Conservation (phyloP, 352 stramenopile genomes). For the Globisporangium camurandrum region DNA sequence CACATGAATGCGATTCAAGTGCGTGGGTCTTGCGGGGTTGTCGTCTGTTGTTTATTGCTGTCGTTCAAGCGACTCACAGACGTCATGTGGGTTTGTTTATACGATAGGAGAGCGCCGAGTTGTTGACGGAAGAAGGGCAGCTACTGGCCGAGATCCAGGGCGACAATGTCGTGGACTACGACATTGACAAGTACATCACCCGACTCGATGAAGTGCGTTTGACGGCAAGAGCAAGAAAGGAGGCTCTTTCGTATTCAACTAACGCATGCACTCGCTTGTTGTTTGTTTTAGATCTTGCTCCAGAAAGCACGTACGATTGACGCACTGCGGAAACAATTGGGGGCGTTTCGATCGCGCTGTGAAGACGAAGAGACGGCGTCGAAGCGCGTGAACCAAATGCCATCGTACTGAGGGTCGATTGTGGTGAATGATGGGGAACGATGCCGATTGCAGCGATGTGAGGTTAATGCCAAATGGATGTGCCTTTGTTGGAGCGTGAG, state of each 20-base stretch:
- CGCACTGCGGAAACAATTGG: slow-evolving; percentile 75
- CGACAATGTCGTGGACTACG: slow-evolving; percentile 87
- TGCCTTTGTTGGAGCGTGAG: too few relatives aligned
- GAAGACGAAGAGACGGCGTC: slow-evolving; percentile 77
- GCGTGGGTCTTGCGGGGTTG: background rate
- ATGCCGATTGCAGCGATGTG: too few relatives aligned
- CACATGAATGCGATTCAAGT: slow-evolving; percentile 96
- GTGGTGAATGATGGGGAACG: too few relatives aligned
- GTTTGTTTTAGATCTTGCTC: slow-evolving; percentile 75
- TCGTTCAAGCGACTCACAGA: background rate
- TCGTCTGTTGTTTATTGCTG: background rate
- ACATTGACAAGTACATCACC: slow-evolving; percentile 92
- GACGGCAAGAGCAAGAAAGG: too few relatives aligned
- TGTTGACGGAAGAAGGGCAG: slow-evolving; percentile 94
- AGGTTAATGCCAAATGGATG: too few relatives aligned
- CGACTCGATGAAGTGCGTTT: slow-evolving; percentile 84
- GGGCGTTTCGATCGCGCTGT: slow-evolving; percentile 70
- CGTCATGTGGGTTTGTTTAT: background rate
- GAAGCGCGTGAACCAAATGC: slow-evolving; percentile 27
- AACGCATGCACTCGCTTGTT: background rate
- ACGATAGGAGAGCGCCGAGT: slow-evolving; percentile 92
- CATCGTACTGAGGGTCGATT: slow-evolving; percentile 18
- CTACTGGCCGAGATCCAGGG: slow-evolving; percentile 82
- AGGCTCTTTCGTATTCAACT: too few relatives aligned
- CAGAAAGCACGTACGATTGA: slow-evolving; percentile 89